A percentile compares a stretch with the other conserved stretches of the same genome.
Conservation (phyloP, 805 yeast genomes). For the Cyberlindnera japonica region DNA sequence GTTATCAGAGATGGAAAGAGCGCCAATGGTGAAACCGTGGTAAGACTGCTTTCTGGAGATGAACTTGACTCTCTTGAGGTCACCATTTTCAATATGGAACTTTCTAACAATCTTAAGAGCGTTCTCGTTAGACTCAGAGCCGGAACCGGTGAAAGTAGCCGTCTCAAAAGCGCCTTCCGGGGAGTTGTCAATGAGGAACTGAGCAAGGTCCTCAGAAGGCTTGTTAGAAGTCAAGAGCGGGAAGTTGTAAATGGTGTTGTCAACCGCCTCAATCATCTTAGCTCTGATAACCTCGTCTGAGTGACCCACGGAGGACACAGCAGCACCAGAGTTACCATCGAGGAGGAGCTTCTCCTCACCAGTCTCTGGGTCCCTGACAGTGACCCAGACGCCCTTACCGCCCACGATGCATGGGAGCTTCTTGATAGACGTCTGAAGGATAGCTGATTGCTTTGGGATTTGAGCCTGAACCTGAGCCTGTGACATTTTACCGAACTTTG, state of each 20-base stretch:
- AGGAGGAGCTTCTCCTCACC: constrained; percentile 32
- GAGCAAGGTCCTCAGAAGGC: constrained; percentile 40
- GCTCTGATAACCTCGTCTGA: constrained; percentile 38
- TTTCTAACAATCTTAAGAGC: constrained; percentile 55
- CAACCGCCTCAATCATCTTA: constrained; percentile 38
- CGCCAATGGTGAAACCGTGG: constrained; percentile 48
- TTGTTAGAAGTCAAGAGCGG: constrained; percentile 30
- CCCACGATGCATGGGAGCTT: constrained; percentile 32
- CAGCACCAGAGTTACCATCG: constrained; percentile 49
- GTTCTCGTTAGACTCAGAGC: constrained; percentile 65
- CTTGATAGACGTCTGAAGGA: constrained; percentile 33
- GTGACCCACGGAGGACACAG: constrained; percentile 48
- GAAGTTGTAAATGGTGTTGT: constrained; percentile 36
- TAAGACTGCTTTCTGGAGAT: constrained; percentile 44
- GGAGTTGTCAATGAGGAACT: constrained; percentile 41
- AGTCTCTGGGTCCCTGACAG: constrained; percentile 35
- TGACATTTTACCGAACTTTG: neutral
- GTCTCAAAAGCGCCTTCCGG: constrained; percentile 41
- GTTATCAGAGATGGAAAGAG: constrained; percentile 39
- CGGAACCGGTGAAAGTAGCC: constrained; percentile 51
- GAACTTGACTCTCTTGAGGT: constrained; percentile 38
- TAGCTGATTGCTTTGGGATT: constrained; percentile 14
- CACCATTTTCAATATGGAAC: constrained; percentile 42
- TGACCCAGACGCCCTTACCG: constrained; percentile 37
- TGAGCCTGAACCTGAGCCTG: constrained; percentile 11